A percentile compares a stretch with the other conserved stretches of the same genome.
Conservation (phyloP, 1,284 basidiomycete species). For the Ceratobasidium theobromae region DNA sequence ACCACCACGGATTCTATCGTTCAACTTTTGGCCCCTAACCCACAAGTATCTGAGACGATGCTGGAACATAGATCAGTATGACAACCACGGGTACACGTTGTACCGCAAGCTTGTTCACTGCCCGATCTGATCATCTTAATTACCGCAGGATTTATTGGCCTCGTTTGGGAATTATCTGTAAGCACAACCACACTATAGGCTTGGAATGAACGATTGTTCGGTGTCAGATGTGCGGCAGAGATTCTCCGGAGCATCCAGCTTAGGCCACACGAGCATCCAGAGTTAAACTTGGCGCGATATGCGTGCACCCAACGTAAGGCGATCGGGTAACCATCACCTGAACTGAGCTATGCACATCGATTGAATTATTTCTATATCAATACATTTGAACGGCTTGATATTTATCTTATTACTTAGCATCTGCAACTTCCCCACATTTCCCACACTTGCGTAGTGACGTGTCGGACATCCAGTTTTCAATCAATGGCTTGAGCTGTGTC, state of each 20-base stretch:
- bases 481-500: slow-evolving; percentile 90
- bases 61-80: background rate
- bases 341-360: no score
- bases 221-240: no score
- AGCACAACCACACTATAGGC: no score
- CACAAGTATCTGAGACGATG: background rate
- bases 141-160: background rate
- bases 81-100: background rate
- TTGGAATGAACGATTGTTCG: no score
- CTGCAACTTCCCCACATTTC: slow-evolving; percentile 67
- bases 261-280: no score
- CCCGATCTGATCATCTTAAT: background rate
- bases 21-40: background rate
- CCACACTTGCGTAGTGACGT: slow-evolving; percentile 67
- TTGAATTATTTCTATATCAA: no score
- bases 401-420: slow-evolving; percentile 52
- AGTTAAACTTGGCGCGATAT: no score
- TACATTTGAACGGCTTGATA: background rate
- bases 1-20: background rate
- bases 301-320: no score
- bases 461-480: slow-evolving; percentile 70
- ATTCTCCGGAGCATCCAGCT: no score
- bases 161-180: background rate
- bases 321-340: no score
- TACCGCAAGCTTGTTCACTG: background rate